These are phyloP conservation scores for Euphorbia peplus DNA, from an alignment of 345 rosid genomes.

Conservation along the genomic window DNA sequence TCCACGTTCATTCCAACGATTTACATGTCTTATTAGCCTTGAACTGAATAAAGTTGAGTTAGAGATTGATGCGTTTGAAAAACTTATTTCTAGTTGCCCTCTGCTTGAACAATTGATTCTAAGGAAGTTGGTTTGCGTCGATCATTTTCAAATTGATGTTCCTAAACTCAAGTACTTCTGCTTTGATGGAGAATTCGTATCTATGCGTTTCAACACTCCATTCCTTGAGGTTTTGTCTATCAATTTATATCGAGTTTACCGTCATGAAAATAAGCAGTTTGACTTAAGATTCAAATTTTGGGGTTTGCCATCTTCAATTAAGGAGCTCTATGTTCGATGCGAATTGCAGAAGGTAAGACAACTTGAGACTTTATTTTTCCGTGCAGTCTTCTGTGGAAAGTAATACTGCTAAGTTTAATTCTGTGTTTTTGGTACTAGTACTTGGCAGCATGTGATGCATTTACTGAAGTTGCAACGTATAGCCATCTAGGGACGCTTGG, in stretches of 20 bases:
- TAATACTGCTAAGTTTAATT: no score
- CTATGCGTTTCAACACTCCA: conserved; percentile 7
- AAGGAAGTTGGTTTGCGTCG: conserved; percentile 1
- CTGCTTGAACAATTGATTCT: conserved; percentile 4
- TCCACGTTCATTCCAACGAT: conserved; percentile 1
- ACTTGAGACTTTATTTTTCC: background rate
- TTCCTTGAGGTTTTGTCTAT: background rate
- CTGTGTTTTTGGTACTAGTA: conserved; percentile 10
- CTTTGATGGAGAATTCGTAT: conserved; percentile 14
- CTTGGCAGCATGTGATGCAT: conserved; percentile 10
- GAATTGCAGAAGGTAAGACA: conserved; percentile 6
- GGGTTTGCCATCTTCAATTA: conserved; percentile 10
- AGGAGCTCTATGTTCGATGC: conserved; percentile 16
- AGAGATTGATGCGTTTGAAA: background rate
- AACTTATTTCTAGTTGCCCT: conserved; percentile 12
- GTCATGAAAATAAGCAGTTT: conserved; percentile 1
- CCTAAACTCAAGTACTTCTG: conserved; percentile 6
- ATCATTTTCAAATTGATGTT: conserved; percentile 7
- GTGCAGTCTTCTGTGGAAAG: background rate
- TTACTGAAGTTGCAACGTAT: background rate
- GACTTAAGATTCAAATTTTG: conserved; percentile 9
- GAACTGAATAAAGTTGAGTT: conserved; percentile 2
- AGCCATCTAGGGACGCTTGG: conserved; percentile 2
- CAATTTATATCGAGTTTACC: conserved; percentile 3
- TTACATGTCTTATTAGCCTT: conserved; percentile 2